Conservation (phyloP, 2,329 filamentous ascomycete species). For the Nemania abortiva region DNA sequence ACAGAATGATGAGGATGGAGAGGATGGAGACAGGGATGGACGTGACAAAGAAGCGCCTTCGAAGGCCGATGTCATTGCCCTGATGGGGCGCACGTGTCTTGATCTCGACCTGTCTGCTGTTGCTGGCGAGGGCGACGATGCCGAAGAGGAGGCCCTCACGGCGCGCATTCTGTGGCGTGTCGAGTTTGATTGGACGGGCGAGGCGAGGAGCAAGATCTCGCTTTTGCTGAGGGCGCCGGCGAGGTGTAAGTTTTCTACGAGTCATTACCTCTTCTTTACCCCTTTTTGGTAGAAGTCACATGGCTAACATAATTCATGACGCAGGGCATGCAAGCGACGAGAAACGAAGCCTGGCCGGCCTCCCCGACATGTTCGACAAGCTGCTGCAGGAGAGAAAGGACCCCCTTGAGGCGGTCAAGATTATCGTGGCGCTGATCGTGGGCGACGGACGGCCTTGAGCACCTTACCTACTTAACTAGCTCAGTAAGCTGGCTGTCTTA, state of each 20-base stretch:
- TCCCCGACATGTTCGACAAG: conserved; percentile 71
- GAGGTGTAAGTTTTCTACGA: conserved; percentile 67
- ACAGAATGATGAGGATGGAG: conserved; percentile 4
- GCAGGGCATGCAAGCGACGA: conserved; percentile 71
- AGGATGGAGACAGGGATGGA: conserved; percentile 30
- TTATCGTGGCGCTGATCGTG: conserved; percentile 69
- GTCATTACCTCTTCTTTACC: background rate
- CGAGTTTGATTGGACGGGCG: conserved; percentile 78
- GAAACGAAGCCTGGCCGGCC: conserved; percentile 65
- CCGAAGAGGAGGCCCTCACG: conserved; percentile 53
- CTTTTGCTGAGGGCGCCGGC: conserved; percentile 68
- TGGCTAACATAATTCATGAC: conserved; percentile 9
- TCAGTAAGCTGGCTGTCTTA: background rate
- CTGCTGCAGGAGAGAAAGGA: conserved; percentile 68
- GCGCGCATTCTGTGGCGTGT: conserved; percentile 73
- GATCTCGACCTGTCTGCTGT: conserved; percentile 57
- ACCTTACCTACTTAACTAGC: background rate
- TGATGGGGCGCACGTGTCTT: conserved; percentile 65
- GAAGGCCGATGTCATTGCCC: conserved; percentile 63
- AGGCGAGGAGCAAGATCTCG: conserved; percentile 70
- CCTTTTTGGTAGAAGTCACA: background rate
- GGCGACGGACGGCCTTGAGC: conserved; percentile 53
- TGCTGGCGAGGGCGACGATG: conserved; percentile 50
- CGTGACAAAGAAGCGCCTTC: conserved; percentile 37
- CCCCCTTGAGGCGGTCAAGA: conserved; percentile 67